Evolutionary conservation across 1,284 basidiomycete species (phyloP), one percentile per base, ranked within the genome.

Genomic region (Boletellus deceptivus): DNA sequence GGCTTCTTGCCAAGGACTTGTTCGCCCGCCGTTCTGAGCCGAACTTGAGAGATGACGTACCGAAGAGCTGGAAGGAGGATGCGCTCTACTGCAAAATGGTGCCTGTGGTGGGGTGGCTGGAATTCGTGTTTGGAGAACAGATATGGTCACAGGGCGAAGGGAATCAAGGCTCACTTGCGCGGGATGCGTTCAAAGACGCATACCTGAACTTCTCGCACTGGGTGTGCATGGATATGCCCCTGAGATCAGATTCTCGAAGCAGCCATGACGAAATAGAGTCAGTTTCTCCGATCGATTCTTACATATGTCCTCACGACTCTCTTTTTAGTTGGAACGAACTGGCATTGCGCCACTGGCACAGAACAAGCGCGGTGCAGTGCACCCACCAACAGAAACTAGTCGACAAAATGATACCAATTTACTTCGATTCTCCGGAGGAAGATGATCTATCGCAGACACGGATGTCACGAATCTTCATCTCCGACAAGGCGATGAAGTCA

Each of bases 291-390:
- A n/a, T n/a, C n/a, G n/a, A n/a, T n/a, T n/a, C n/a, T n/a, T n/a
- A n/a, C n/a, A n/a, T n/a, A n/a, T n/a, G n/a, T n/a, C n/a, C n/a
- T n/a, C n/a, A n/a, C n/a, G n/a, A n/a, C n/a, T n/a, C n/a, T n/a
- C n/a, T n/a, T n/a, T n/a, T n/a, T n/a, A n/a, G n/a, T n/a, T n/a
- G n/a, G n/a, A n/a, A n/a, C n/a, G n/a, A n/a, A n/a, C n/a, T n/a
- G n/a, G n/a, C n/a, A n/a, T 25, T 20, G 17, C 49, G 49, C 3
- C 56, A 51, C 22, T 53, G 42, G 50, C 49, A 53, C 18, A 45
- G 57, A n/a, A 61, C 58, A 2, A 46, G 57, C 29, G 59, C 27
- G 4, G 33, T 54, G n/a, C 59, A 59, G 22, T 57, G 57, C 13
- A 35, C 17, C 6, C 50, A 46, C 25, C 43, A 36, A 25, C 57